Conservation (phyloP, 805 yeast species). For the Spathaspora boniae region DNA sequence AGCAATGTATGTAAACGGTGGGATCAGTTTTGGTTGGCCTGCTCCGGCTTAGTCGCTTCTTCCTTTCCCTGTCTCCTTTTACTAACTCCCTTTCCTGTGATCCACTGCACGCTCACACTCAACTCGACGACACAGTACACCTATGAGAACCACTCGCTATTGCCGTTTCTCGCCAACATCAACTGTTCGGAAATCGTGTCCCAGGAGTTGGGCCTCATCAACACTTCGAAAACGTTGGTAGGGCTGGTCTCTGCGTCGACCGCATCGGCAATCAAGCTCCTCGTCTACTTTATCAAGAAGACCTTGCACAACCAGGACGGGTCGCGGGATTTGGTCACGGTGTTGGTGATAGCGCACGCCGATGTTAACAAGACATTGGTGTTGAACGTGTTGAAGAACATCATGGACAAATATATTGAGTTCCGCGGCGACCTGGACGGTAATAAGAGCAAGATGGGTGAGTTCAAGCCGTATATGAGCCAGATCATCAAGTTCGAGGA, state of each 20-base stretch:
- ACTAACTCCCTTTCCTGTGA: conserved; percentile 27
- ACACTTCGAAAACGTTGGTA: conserved; percentile 42
- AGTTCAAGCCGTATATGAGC: conserved; percentile 53
- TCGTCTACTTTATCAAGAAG: conserved; percentile 50
- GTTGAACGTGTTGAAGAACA: conserved; percentile 45
- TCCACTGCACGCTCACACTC: conserved; percentile 46
- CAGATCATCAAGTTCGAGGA: conserved; percentile 57
- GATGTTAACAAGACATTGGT: conserved; percentile 44
- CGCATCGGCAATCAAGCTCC: conserved; percentile 22
- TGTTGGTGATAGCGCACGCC: conserved; percentile 45
- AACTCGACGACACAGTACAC: conserved; percentile 62
- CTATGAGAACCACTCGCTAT: conserved; percentile 47
- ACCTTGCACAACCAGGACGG: conserved; percentile 38
- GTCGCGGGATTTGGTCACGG: conserved; percentile 48
- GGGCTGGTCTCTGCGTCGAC: conserved; percentile 35
- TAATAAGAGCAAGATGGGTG: conserved; percentile 32
- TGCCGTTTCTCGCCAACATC: conserved; percentile 28
- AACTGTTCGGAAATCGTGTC: conserved; percentile 54
- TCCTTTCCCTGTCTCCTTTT: conserved; percentile 2
- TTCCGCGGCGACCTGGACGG: conserved; percentile 29
- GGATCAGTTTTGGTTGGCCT: not conserved
- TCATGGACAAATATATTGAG: conserved; percentile 47
- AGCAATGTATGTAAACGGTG: conserved; percentile 13
- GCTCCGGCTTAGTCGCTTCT: not conserved
- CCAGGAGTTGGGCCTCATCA: conserved; percentile 52